Percentiles rank a stretch among this genome's conserved stretches.
phyloP scores from a whole-genome alignment of 768 basidiomycete genomes.

The Mycena venus region DNA sequence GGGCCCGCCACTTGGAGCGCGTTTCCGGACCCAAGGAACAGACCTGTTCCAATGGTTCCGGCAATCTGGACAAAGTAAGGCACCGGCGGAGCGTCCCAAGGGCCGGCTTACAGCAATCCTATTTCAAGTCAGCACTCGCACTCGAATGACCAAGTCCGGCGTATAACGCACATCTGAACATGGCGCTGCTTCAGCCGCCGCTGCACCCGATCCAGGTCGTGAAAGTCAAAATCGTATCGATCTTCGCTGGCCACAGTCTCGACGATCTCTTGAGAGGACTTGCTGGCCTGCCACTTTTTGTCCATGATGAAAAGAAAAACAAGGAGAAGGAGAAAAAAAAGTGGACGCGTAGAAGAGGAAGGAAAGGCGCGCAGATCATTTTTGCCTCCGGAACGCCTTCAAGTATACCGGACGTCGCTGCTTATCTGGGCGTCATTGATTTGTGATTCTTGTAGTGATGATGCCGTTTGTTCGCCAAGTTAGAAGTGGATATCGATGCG shows the following conservation, averaged over 20 bases:
- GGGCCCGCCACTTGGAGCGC: constrained; percentile 75
- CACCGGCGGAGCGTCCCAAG: neutral
- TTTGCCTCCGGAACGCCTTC: neutral
- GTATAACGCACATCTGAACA: constrained; percentile 74
- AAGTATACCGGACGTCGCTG: neutral
- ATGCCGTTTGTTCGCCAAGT: neutral
- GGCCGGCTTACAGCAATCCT: constrained; percentile 72
- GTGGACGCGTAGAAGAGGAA: constrained; percentile 13
- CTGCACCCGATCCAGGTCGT: constrained; percentile 79
- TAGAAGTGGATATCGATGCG: neutral
- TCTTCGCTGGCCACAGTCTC: constrained; percentile 31
- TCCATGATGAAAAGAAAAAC: constrained; percentile 21
- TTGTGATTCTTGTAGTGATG: neutral
- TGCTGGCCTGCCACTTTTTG: constrained; percentile 35
- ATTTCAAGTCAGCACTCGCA: constrained; percentile 1
- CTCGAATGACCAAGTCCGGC: neutral
- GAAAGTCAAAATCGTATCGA: constrained; percentile 66
- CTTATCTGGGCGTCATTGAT: constrained; percentile 1
- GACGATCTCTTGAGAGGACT: constrained; percentile 35
- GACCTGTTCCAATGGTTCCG: constrained; percentile 81
- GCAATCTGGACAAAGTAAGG: constrained; percentile 62
- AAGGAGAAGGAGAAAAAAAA: neutral
- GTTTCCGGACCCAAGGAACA: constrained; percentile 79
- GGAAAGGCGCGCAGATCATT: constrained; percentile 26
- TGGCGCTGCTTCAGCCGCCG: constrained; percentile 82